phyloP scores from a whole-genome alignment of 257 asterid species.

The Phtheirospermum japonicum region DNA sequence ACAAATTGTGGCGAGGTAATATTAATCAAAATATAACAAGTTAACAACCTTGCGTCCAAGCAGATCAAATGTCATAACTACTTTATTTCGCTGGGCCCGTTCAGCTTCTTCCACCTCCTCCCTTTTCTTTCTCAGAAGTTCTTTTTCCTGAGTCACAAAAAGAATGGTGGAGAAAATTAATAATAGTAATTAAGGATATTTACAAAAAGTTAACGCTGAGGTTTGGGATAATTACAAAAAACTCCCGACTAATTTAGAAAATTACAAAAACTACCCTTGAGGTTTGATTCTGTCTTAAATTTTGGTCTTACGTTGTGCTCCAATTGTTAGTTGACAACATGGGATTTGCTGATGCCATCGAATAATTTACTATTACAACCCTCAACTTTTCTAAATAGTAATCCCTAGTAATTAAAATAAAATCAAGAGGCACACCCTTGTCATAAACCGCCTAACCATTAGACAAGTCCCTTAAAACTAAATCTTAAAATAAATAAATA shows the following conservation, averaged over 20 bases:
- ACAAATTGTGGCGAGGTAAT: not conserved
- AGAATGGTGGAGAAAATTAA: constrained; percentile 5
- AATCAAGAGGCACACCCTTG: no score
- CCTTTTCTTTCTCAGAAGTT: constrained; percentile 67
- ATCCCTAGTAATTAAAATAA: no score
- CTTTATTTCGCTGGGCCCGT: constrained; percentile 63
- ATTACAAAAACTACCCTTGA: not conserved
- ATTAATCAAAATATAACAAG: constrained; percentile 18
- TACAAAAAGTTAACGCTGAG: not conserved
- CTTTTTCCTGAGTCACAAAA: constrained; percentile 66
- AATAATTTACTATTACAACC: not conserved
- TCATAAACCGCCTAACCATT: no score
- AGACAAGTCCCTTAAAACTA: no score
- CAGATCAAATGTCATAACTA: constrained; percentile 79
- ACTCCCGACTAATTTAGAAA: not conserved
- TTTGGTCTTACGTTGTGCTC: not conserved
- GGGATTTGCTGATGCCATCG: not conserved
- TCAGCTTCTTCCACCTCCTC: constrained; percentile 89
- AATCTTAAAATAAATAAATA: no score
- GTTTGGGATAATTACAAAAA: not conserved
- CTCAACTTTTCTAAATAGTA: no score
- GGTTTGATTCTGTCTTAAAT: no score
- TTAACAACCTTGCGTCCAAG: constrained; percentile 87
- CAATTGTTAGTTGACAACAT: not conserved
- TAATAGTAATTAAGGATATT: not conserved